phyloP scores from a whole-genome alignment of 106 monocot species.

The Platanthera zijinensis region DNA sequence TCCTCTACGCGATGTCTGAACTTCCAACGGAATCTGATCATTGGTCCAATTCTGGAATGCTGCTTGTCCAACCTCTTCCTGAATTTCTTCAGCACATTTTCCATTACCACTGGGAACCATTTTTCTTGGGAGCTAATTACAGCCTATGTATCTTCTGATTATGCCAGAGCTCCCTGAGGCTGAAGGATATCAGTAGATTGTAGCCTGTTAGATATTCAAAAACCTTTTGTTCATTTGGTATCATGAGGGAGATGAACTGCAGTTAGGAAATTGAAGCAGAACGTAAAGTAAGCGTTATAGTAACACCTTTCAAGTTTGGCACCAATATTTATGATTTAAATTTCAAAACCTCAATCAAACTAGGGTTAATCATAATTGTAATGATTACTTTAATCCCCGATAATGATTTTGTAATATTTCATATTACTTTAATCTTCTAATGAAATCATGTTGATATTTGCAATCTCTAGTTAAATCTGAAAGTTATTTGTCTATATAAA shows the following conservation, averaged over 20 bases:
- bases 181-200: neutral
- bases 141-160: constrained; percentile 1
- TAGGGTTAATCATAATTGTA: no score
- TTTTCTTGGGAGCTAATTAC: constrained; percentile 9
- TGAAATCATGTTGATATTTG: no score
- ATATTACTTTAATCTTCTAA: no score
- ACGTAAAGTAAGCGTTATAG: neutral
- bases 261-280: neutral
- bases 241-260: neutral
- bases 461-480: no score
- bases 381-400: no score
- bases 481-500: no score
- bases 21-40: constrained; percentile 17
- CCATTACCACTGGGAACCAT: constrained; percentile 46
- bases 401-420: no score
- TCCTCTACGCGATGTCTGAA: constrained; percentile 26
- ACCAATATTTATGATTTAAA: neutral
- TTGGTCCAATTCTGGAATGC: constrained; percentile 13
- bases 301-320: neutral
- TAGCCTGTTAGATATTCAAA: neutral
- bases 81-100: constrained; percentile 36
- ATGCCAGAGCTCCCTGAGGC: neutral
- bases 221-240: neutral
- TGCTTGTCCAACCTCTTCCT: constrained; percentile 23
- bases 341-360: no score